Evolutionary conservation across 495 filamentous ascomycete species (phyloP), one percentile per base, ranked within the genome.

Genomic region (Penicillium daleae): DNA sequence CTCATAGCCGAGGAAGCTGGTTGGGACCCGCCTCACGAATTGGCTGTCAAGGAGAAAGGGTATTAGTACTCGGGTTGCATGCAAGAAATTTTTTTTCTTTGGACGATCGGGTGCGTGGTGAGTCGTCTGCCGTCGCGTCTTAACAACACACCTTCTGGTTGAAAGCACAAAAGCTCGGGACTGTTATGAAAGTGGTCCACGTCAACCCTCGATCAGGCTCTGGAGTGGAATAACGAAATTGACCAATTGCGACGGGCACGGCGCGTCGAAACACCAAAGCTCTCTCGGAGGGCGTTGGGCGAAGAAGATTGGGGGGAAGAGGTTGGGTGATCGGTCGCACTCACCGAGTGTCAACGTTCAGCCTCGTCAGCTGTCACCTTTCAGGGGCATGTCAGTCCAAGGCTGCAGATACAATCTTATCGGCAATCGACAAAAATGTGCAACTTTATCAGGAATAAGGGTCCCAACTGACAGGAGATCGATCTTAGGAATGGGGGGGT

Each of bases 401-500:
- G 5, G 29, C 12, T 64, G 55, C 55, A 42, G 22, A 39, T 40
- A 42, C 26, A 22, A 35, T 55, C 61, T 61, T 66, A 66, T 71
- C 62, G 62, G 49, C 42, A 46, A 46, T 46, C 63, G 52, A 40
- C 54, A 66, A 68, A 46, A 56, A 68, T 68, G 65, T 66, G 57
- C 57, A 61, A 56, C 26, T 61, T 58, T 46, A 42, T 55, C 57
- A 62, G 32, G 59, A 63, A 64, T 54, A 55, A n/a, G 63, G 51
- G 61, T 53, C 39, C 31, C 32, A 55, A 54, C 56, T 60, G 65
- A 66, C 85, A 86, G 72, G 88, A 85, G 80, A 74, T 80, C 76
- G 39, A 82, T 86, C 85, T 87, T 89, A 71, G 89, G 71, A 74
- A 70, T 74, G 71, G 60, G 58, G 69, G 63, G 42, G 8, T 29